These are phyloP conservation scores for Styphnolobium japonicum DNA, from an alignment of 306 rosid genomes.

Conservation along the genomic window DNA sequence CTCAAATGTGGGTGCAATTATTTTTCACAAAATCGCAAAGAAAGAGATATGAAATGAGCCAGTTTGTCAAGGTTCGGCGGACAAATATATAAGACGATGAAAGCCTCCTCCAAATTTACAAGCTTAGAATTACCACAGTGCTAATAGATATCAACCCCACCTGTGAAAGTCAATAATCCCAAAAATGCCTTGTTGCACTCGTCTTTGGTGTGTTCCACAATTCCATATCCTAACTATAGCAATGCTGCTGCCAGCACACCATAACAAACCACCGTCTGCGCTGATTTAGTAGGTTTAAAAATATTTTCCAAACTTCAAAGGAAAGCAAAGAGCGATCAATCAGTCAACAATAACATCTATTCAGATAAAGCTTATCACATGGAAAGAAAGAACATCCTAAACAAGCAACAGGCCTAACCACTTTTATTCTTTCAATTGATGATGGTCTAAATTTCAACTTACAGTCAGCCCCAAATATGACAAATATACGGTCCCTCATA, in stretches of 20 bases:
- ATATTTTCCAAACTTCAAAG: neutral
- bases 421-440: neutral
- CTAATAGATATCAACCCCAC: neutral
- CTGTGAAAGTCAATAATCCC: conserved; percentile 21
- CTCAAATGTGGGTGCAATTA: neutral
- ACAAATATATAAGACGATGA: neutral
- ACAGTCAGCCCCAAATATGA: neutral
- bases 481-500: neutral
- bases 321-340: neutral
- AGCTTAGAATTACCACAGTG: neutral
- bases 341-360: conserved; percentile 3
- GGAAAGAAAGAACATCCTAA: neutral
- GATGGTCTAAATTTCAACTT: neutral
- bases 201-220: conserved; percentile 8
- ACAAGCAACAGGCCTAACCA: neutral
- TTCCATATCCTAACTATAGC: neutral
- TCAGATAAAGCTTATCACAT: conserved; percentile 2
- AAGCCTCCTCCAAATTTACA: neutral
- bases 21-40: neutral
- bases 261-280: conserved; percentile 19
- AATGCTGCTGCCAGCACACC: conserved; percentile 26
- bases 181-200: neutral
- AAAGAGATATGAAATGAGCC: neutral
- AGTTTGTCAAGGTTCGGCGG: neutral
- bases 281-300: conserved; percentile 5